Conservation (phyloP, 1,284 basidiomycete species). For the Microbotryum saponariae region DNA sequence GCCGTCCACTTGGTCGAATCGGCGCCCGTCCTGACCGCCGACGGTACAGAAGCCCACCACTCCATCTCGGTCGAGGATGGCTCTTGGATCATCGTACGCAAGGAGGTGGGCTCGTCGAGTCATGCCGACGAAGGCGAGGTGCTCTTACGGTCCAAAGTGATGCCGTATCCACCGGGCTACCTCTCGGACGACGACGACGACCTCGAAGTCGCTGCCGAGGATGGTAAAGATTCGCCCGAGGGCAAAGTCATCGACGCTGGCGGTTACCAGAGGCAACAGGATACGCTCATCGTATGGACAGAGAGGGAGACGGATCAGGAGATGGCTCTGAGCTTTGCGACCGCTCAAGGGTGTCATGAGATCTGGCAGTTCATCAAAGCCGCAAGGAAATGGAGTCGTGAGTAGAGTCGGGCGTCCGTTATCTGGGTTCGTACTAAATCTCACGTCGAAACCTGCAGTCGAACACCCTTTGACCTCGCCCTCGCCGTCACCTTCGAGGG, state of each 20-base stretch:
- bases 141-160: constrained; percentile 19
- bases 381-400: constrained; percentile 20
- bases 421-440: neutral
- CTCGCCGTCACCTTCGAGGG: constrained; percentile 19
- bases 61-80: constrained; percentile 16
- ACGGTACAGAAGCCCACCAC: constrained; percentile 1
- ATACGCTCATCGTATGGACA: constrained; percentile 98
- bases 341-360: constrained; percentile 88
- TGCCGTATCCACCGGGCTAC: constrained; percentile 24
- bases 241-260: constrained; percentile 60
- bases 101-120: constrained; percentile 7
- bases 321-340: constrained; percentile 95
- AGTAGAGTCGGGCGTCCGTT: neutral
- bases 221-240: constrained; percentile 34
- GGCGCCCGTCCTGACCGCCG: constrained; percentile 5
- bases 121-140: constrained; percentile 7
- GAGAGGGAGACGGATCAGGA: constrained; percentile 78
- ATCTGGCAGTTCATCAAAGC: constrained; percentile 89
- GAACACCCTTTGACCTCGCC: constrained; percentile 24
- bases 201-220: constrained; percentile 35
- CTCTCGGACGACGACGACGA: constrained; percentile 19
- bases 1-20: constrained; percentile 57
- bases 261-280: constrained; percentile 90
- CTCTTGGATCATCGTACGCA: constrained; percentile 29
- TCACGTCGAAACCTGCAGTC: constrained; percentile 31